Conservation (phyloP, 345 rosid genomes). For the Trapa bicornis region DNA sequence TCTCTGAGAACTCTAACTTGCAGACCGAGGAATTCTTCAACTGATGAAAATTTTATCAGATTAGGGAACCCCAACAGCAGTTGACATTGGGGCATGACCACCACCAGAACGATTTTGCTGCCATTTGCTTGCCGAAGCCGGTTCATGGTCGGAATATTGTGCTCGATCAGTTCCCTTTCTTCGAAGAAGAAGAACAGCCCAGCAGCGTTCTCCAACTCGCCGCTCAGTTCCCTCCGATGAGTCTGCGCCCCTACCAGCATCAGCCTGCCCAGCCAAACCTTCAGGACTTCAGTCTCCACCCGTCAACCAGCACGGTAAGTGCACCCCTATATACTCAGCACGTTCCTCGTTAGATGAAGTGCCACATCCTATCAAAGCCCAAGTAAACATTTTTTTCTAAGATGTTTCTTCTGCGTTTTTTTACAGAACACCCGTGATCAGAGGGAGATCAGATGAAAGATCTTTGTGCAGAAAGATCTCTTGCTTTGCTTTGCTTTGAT, state of each 20-base stretch:
- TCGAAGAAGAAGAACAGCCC: constrained; percentile 13
- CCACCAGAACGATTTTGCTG: neutral
- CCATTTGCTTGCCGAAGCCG: constrained; percentile 4
- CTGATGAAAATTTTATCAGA: neutral
- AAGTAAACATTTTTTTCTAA: too few relatives aligned
- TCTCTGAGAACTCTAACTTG: too few relatives aligned
- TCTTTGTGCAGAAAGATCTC: too few relatives aligned
- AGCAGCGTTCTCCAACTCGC: constrained; percentile 21
- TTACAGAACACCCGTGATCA: too few relatives aligned
- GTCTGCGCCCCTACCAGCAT: constrained; percentile 11
- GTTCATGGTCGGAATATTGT: constrained; percentile 5
- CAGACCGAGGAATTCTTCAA: neutral
- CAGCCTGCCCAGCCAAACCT: constrained; percentile 23
- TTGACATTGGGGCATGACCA: constrained; percentile 7
- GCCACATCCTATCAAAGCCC: too few relatives aligned
- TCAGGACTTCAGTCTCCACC: constrained; percentile 19
- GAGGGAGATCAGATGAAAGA: too few relatives aligned
- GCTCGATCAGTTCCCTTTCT: constrained; percentile 16
- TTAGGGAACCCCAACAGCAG: constrained; percentile 7
- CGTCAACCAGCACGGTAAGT: constrained; percentile 8
- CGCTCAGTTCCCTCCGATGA: constrained; percentile 6
- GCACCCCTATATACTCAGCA: too few relatives aligned
- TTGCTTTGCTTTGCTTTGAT: too few relatives aligned
- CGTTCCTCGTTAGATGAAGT: too few relatives aligned
- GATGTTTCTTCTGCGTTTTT: too few relatives aligned